Base-by-base conservation (phyloP, 495 filamentous ascomycete genomes). In the Apodospora peruviana region DNA sequence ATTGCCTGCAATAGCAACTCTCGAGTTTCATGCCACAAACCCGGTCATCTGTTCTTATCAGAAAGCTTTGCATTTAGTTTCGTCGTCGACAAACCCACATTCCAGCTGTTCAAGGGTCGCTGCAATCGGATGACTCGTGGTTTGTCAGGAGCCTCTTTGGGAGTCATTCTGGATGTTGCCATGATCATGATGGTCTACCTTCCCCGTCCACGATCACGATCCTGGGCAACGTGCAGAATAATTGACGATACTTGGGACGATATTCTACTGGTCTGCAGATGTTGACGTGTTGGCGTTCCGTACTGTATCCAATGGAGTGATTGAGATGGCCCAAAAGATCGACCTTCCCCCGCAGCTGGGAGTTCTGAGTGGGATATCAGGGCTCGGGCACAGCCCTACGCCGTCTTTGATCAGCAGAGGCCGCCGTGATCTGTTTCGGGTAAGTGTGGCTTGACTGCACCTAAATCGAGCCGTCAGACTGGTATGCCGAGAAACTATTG, bases 241-340 rank as follows among this genome's bases (percentile, higher is more conserved):
- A 34, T 44, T 51, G 8, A 5, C 34, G 48, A 39, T 51, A 35
- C 14, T 42, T 51, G 48, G 41, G 35, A 51, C 21, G 41, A 29
- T 17, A 21, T 45, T 8, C 40, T 51, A 51, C 41, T 51, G 48
- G 48, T 32, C 34, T 23, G 21, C 27, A 39, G n/a, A n/a, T n/a
- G n/a, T 14, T 22, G 19, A 12, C 43, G 18, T 29, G 16, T 36
- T 27, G 43, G 35, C 17, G 19, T 19, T 35, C 45, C 54, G 54
- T 60, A 53, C 37, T 12, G 41, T 29, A 29, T 40, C 56, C 54
- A 60, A 60, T 57, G 48, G 37, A 21, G 45, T 45, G 23, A 25
- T 18, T 35, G 36, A 36, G 16, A 40, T 38, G 32, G 34, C 16
- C 27, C 40, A 24, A 21, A 20, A 44, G 45, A 47, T 45, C 12